A percentile compares a stretch with the other conserved stretches of the same genome.
Conservation (phyloP, 805 yeast species). For the Kazachstania viticola region DNA sequence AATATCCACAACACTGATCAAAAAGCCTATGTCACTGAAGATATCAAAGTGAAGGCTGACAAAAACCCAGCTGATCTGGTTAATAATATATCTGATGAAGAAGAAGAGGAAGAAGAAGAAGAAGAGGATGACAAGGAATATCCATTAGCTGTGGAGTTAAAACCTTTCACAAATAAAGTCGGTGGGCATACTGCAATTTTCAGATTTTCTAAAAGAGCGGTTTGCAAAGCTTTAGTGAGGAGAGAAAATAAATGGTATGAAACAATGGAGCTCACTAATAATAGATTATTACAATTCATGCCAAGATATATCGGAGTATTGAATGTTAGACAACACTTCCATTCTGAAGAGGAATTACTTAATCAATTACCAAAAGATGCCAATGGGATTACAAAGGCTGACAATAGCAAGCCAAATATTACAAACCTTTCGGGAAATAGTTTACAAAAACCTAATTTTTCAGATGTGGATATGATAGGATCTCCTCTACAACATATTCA, state of each 20-base stretch:
- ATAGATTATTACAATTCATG: constrained; percentile 71
- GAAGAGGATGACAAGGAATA: constrained; percentile 31
- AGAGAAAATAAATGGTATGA: constrained; percentile 91
- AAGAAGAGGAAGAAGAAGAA: constrained; percentile 13
- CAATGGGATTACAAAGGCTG: constrained; percentile 5
- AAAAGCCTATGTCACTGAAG: neutral
- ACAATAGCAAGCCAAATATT: constrained; percentile 4
- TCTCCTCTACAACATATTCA: constrained; percentile 12
- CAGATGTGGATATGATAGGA: constrained; percentile 2
- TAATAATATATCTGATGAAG: constrained; percentile 10
- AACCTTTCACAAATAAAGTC: constrained; percentile 86
- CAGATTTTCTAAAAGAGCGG: constrained; percentile 81
- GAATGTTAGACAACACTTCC: constrained; percentile 68
- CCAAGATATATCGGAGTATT: constrained; percentile 91
- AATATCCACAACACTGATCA: neutral
- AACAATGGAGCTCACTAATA: constrained; percentile 66
- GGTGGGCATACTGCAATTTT: constrained; percentile 98
- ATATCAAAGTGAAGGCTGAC: constrained; percentile 4
- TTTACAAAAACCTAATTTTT: neutral
- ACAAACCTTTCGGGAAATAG: constrained; percentile 3
- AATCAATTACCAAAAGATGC: constrained; percentile 7
- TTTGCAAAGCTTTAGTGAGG: constrained; percentile 84
- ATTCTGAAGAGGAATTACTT: constrained; percentile 20
- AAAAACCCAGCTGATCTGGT: neutral
- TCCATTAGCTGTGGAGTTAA: constrained; percentile 75